Percentiles rank a stretch among this genome's conserved stretches.
Conservation (phyloP, 306 rosid genomes). For the Fagus sylvatica region DNA sequence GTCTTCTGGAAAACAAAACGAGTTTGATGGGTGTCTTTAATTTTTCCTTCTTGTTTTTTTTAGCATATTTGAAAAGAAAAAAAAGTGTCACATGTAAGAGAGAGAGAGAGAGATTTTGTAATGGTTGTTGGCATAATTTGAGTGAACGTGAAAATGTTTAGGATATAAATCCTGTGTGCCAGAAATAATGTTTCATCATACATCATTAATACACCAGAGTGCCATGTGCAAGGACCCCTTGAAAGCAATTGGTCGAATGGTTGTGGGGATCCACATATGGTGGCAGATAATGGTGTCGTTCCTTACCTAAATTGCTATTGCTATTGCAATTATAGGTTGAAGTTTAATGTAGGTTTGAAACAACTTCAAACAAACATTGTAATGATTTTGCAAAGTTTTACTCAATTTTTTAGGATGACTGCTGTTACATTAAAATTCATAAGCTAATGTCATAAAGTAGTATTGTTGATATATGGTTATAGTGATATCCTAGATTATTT, state of each 20-base stretch:
- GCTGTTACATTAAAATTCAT: too few relatives aligned
- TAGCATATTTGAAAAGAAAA: background rate
- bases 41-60: background rate
- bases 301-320: background rate
- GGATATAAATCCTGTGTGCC: background rate
- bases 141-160: background rate
- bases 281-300: background rate
- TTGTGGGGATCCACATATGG: constrained; percentile 6
- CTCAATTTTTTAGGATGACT: too few relatives aligned
- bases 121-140: background rate
- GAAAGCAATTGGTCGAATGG: constrained; percentile 3
- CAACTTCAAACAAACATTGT: too few relatives aligned
- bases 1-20: too few relatives aligned
- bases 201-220: background rate
- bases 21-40: too few relatives aligned
- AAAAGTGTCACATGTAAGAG: background rate
- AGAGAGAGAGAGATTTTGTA: background rate
- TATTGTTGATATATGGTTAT: too few relatives aligned
- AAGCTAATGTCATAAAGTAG: too few relatives aligned
- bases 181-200: background rate
- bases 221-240: constrained; percentile 18
- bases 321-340: background rate
- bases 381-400: too few relatives aligned
- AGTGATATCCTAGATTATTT: too few relatives aligned
- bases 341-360: too few relatives aligned